Base-by-base conservation (phyloP, 164 flowering plant species). In the Vitis riparia region DNA sequence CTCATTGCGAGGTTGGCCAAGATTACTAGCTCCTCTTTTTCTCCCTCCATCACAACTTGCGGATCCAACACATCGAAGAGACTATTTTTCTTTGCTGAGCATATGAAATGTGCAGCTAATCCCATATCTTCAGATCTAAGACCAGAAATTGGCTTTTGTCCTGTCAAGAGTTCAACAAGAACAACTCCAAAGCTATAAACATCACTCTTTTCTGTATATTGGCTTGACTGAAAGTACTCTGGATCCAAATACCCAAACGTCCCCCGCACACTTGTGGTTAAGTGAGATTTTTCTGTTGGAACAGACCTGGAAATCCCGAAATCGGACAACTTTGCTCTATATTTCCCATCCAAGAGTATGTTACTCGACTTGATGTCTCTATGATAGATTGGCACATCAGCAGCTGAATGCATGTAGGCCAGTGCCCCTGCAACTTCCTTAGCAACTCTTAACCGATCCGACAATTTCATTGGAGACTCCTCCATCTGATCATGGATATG, bases 161-260 rank as follows among this genome's bases (percentile, higher is more conserved):
- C 70, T 5, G 79, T 77, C 17, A 77, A 44, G 11, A 77, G 73
- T 63, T 77, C 76, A 27, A 68, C 76, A 65, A 77, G 72, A 11
- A 72, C 73, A 8, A 76, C 72, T 11, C 79, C 75, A 59, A 63
- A 71, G 50, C 73, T 69, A n/a, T 68, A 73, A 10, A 68, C 71
- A 49, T 63, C 66, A 51, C 66, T 63, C 51, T 63, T 63, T 73
- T 71, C 44, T 11, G 73, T 63, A 11, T 47, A 63, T 17, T 63
- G 66, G 16, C 71, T 67, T 48, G 78, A 53, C 32, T 63, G 74
- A 51, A 71, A 75, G 49, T 75, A 71, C 51, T 75, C 68, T 1
- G 78, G 78, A 62, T 75, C 73, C n/a, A 75, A 27, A 32, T 75
- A 75, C 19, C 78, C 68, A 16, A 67, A 62, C 0, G 77, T 70